These are phyloP conservation scores for Linum trigynum DNA, from an alignment of 345 rosid species.

Conservation along the genomic window DNA sequence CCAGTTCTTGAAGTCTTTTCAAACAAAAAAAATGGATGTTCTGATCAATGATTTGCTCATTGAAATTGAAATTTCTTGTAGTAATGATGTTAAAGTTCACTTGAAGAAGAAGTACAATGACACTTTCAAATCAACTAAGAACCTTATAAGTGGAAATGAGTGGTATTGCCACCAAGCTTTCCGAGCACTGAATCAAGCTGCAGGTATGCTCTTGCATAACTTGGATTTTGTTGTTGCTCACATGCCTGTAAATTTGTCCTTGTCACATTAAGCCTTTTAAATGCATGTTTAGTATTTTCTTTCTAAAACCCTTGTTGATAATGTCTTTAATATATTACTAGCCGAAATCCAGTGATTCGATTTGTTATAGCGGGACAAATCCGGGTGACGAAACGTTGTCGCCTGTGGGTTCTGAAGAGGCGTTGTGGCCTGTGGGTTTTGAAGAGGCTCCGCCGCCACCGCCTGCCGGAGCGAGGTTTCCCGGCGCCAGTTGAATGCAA, in stretches of 20 bases:
- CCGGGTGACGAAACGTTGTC: too few relatives aligned
- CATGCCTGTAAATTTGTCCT: not conserved
- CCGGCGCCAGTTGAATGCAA: too few relatives aligned
- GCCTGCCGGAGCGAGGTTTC: too few relatives aligned
- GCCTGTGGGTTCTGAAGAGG: too few relatives aligned
- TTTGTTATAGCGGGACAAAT: too few relatives aligned
- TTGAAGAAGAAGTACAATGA: slow-evolving; percentile 87
- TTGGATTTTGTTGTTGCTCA: not conserved
- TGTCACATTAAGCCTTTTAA: too few relatives aligned
- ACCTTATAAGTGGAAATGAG: slow-evolving; percentile 77
- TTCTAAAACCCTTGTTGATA: not conserved
- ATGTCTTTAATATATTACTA: not conserved
- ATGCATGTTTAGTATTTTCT: not conserved
- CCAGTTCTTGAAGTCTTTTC: not conserved
- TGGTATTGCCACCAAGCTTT: slow-evolving; percentile 99
- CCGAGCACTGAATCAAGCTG: slow-evolving; percentile 92
- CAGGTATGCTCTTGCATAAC: slow-evolving; percentile 37
- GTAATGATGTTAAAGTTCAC: slow-evolving; percentile 69
- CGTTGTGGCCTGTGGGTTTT: too few relatives aligned
- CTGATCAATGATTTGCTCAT: slow-evolving; percentile 14
- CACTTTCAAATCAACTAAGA: slow-evolving; percentile 58
- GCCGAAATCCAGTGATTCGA: too few relatives aligned
- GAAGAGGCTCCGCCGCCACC: too few relatives aligned
- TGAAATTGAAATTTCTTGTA: slow-evolving; percentile 24
- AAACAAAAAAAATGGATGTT: not conserved